phyloP scores from a whole-genome alignment of 1,284 basidiomycete genomes.

The Ustilago vetiveriae region DNA sequence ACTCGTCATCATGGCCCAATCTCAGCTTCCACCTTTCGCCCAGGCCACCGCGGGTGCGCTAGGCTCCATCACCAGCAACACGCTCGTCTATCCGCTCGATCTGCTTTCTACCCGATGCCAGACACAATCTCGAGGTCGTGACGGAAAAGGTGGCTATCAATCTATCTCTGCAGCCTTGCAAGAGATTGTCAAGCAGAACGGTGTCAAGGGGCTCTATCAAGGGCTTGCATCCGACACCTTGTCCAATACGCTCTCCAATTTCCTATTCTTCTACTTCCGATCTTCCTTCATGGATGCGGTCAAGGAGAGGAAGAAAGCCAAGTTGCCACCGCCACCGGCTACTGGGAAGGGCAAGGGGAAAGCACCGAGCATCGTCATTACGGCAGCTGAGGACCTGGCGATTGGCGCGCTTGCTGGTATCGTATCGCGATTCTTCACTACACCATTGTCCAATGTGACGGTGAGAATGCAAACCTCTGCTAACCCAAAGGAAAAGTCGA shows the following conservation, averaged over 20 bases:
- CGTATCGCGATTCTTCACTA: constrained; percentile 68
- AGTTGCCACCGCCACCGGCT: constrained; percentile 12
- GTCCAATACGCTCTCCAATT: constrained; percentile 68
- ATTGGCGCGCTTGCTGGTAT: constrained; percentile 69
- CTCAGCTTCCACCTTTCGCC: constrained; percentile 67
- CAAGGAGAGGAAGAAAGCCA: constrained; percentile 25
- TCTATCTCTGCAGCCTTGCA: constrained; percentile 41
- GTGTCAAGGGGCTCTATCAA: constrained; percentile 61
- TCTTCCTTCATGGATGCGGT: constrained; percentile 49
- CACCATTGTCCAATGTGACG: constrained; percentile 70
- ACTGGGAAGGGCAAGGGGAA: constrained; percentile 15
- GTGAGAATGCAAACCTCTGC: constrained; percentile 69
- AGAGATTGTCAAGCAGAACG: constrained; percentile 51
- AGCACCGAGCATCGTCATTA: constrained; percentile 49
- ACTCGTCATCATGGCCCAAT: constrained; percentile 34
- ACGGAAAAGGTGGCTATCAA: constrained; percentile 36
- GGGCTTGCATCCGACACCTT: constrained; percentile 68
- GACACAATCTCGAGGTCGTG: constrained; percentile 48
- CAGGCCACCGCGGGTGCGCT: constrained; percentile 69
- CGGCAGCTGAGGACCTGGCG: constrained; percentile 68
- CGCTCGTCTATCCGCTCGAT: constrained; percentile 70
- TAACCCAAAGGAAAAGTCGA: constrained; percentile 35
- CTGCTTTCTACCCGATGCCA: constrained; percentile 69
- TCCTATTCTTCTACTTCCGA: constrained; percentile 60
- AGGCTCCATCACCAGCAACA: constrained; percentile 69